Conservation (phyloP, 2,329 filamentous ascomycete genomes). For the Daldinia eschscholtzii region DNA sequence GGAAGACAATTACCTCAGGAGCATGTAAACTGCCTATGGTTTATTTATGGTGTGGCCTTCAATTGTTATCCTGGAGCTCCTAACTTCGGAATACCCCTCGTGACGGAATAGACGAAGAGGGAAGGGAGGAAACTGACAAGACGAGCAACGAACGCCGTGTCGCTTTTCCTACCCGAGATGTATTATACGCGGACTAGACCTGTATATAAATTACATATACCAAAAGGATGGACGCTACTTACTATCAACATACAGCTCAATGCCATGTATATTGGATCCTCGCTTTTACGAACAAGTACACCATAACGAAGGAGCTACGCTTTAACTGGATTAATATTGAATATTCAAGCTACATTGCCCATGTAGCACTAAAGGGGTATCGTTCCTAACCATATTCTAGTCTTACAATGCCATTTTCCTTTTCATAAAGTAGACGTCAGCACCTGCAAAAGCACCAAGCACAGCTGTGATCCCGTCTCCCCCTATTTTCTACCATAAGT, state of each 20-base stretch:
- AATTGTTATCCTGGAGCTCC: not conserved
- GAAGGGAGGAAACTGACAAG: not conserved
- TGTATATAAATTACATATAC: conserved; percentile 29
- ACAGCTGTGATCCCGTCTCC: not conserved
- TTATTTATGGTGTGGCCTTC: no score
- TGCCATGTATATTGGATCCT: not conserved
- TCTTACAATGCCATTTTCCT: conserved; percentile 3
- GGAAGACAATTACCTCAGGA: conserved; percentile 87
- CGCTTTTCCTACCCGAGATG: conserved; percentile 29
- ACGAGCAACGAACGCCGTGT: not conserved
- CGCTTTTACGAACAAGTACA: not conserved
- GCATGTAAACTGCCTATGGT: conserved; percentile 66
- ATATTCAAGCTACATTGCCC: conserved; percentile 10
- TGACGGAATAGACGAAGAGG: not conserved
- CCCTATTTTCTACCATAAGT: not conserved
- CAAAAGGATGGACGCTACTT: conserved; percentile 1
- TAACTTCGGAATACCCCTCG: not conserved
- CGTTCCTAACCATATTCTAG: conserved; percentile 16
- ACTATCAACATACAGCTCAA: not conserved
- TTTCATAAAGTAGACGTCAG: not conserved
- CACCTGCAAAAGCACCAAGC: not conserved
- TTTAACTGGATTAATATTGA: conserved; percentile 6
- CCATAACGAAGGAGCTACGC: no score
- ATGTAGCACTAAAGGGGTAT: conserved; percentile 22
- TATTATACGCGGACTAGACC: conserved; percentile 27